phyloP scores from a whole-genome alignment of 768 basidiomycete genomes.

The Tylopilus balloui region DNA sequence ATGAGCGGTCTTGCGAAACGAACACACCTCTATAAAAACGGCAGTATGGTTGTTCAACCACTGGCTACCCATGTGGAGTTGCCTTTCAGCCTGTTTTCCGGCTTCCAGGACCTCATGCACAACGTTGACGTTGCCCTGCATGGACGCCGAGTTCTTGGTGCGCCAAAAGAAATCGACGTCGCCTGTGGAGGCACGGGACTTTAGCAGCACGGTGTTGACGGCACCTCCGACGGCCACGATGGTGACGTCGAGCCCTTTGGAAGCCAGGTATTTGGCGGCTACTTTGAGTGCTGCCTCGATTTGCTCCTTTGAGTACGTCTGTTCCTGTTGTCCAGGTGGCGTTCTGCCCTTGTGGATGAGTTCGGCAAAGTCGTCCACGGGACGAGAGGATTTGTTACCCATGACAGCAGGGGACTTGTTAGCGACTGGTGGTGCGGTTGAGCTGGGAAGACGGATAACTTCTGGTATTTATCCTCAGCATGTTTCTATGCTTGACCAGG shows the following conservation, averaged over 20 bases:
- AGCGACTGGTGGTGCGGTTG: not conserved
- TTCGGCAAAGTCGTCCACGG: not conserved
- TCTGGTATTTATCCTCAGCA: not conserved
- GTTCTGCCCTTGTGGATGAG: not conserved
- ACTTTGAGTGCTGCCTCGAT: slow-evolving; percentile 3
- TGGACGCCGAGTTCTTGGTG: not conserved
- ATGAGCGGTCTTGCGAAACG: not conserved
- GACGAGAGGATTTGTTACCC: slow-evolving; percentile 1
- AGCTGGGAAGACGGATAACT: not conserved
- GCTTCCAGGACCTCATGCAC: not conserved
- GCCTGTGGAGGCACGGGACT: slow-evolving; percentile 6
- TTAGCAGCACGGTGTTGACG: slow-evolving; percentile 7
- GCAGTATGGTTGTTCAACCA: slow-evolving; percentile 12
- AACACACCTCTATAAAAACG: slow-evolving; percentile 2
- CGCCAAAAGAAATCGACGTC: slow-evolving; percentile 13
- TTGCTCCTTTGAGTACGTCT: slow-evolving; percentile 1
- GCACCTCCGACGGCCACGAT: slow-evolving; percentile 10
- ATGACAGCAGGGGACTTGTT: not conserved
- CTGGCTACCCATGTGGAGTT: not conserved
- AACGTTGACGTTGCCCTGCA: not conserved
- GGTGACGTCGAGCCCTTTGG: slow-evolving; percentile 1
- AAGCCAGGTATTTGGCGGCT: slow-evolving; percentile 3
- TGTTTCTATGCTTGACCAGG: not conserved
- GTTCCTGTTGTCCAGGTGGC: not conserved
- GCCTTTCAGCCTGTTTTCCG: not conserved